Conservation (phyloP, 139 green algal species). For the Asterochloris erici region DNA sequence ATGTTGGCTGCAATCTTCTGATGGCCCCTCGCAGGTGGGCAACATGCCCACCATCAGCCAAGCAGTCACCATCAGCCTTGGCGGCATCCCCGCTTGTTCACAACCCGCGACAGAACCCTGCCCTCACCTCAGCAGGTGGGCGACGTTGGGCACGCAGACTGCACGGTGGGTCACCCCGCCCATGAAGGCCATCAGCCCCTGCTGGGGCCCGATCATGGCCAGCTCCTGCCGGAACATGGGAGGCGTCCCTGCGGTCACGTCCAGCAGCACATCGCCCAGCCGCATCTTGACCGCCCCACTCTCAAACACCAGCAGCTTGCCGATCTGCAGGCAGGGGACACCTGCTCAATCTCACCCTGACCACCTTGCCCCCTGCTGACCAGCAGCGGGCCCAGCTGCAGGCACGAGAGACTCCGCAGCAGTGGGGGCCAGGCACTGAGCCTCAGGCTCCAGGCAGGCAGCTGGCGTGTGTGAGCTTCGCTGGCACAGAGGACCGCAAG, state of each 20-base stretch:
- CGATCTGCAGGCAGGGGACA: conserved; percentile 29
- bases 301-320: conserved; percentile 65
- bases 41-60: background rate
- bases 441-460: background rate
- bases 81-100: background rate
- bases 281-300: conserved; percentile 72
- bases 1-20: too few relatives aligned
- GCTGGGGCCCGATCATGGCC: conserved; percentile 31
- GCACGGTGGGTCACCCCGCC: conserved; percentile 44
- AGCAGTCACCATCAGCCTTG: background rate
- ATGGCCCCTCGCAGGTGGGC: too few relatives aligned
- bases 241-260: conserved; percentile 51
- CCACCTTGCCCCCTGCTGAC: background rate
- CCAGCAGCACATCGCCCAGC: conserved; percentile 66
- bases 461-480: background rate
- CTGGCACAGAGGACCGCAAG: background rate
- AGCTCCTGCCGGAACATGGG: conserved; percentile 57
- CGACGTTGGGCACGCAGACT: conserved; percentile 54
- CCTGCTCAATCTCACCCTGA: background rate
- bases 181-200: conserved; percentile 43
- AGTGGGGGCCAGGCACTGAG: too few relatives aligned
- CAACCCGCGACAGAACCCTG: background rate
- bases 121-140: conserved; percentile 40
- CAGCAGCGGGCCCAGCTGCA: background rate
- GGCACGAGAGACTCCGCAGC: too few relatives aligned